Evolutionary conservation across 176 grass and related monocot species (phyloP).

Genomic region (Triticum monococcum): DNA sequence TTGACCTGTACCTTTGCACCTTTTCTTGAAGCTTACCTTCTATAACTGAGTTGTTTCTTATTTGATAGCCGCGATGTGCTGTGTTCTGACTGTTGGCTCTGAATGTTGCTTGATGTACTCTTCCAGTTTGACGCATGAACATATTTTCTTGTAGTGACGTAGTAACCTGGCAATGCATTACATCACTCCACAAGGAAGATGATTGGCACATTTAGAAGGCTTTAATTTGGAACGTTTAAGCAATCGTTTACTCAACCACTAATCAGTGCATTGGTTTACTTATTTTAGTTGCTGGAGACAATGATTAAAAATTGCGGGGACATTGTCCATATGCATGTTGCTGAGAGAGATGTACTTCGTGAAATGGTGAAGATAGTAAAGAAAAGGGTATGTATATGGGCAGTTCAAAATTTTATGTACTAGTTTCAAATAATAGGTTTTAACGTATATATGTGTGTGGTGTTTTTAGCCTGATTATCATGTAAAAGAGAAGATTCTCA

Average conservation of each 20-base stretch:
- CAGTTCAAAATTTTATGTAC: conserved; percentile 25
- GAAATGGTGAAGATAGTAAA: conserved; percentile 96
- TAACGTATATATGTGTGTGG: conserved; percentile 20
- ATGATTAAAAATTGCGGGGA: conserved; percentile 96
- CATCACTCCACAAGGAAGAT: neutral
- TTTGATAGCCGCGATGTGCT: neutral
- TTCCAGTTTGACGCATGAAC: conserved; percentile 11
- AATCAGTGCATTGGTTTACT: conserved; percentile 11
- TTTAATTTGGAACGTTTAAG: neutral
- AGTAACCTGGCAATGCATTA: neutral
- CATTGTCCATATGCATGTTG: conserved; percentile 77
- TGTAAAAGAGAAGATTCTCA: conserved; percentile 87
- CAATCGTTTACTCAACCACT: conserved; percentile 20
- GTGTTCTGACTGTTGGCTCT: neutral
- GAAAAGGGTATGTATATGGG: conserved; percentile 72
- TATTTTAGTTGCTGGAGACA: conserved; percentile 78
- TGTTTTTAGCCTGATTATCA: conserved; percentile 61
- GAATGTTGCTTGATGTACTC: neutral
- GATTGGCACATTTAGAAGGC: neutral
- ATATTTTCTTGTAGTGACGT: conserved; percentile 5
- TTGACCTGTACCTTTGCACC: no score
- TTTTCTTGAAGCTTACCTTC: no score
- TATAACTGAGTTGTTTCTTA: neutral
- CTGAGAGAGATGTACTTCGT: conserved; percentile 77
- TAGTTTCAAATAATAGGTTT: neutral